These are phyloP conservation scores for Debaryomyces hansenii DNA, from an alignment of 805 yeast species.

Conservation along the genomic window DNA sequence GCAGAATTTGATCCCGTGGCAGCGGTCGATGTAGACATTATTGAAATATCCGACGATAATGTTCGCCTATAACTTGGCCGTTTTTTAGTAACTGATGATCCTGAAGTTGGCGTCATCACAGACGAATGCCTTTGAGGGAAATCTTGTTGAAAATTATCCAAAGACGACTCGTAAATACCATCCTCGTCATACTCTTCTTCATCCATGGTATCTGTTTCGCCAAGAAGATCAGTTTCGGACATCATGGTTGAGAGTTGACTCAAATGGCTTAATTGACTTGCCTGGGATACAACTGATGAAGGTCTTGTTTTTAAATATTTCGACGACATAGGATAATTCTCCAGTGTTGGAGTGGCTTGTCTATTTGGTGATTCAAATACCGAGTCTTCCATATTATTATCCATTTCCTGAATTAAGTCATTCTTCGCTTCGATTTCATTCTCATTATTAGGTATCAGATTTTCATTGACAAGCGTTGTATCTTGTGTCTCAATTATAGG, in stretches of 20 bases:
- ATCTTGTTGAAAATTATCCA: constrained; percentile 34
- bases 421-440: background rate
- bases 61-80: constrained; percentile 35
- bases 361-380: constrained; percentile 1
- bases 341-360: constrained; percentile 7
- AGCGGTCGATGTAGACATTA: constrained; percentile 29
- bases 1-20: constrained; percentile 7
- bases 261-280: constrained; percentile 38
- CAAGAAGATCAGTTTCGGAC: constrained; percentile 42
- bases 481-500: background rate
- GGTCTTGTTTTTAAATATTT: constrained; percentile 28
- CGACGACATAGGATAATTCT: constrained; percentile 6
- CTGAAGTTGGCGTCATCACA: constrained; percentile 13
- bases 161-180: constrained; percentile 37
- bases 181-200: constrained; percentile 39
- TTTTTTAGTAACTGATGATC: constrained; percentile 7
- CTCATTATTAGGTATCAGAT: background rate
- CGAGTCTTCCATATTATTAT: background rate
- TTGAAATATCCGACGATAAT: constrained; percentile 37
- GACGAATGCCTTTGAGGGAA: constrained; percentile 10
- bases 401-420: background rate
- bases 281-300: constrained; percentile 40
- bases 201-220: constrained; percentile 39
- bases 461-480: background rate
- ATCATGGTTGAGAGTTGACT: constrained; percentile 43